A percentile compares a stretch with the other conserved stretches of the same genome.
phyloP scores from a whole-genome alignment of 345 rosid genomes.

The Ceriops tagal region DNA sequence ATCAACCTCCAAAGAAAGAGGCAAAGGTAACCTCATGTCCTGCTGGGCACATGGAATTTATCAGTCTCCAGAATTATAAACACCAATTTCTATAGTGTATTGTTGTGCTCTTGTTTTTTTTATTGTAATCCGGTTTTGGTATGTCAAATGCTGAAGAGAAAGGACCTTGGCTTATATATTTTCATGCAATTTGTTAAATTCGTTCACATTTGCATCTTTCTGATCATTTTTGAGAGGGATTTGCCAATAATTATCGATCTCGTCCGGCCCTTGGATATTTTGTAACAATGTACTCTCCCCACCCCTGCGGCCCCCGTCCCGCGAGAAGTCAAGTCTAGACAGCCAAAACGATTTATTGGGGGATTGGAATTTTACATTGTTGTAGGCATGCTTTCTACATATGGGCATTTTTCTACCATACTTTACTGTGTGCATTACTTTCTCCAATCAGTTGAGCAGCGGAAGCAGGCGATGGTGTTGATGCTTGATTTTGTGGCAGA shows the following conservation, averaged over 20 bases:
- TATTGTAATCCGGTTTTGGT: conserved; percentile 27
- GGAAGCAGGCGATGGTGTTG: no score
- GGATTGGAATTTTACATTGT: no score
- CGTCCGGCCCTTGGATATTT: neutral
- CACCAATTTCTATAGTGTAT: conserved; percentile 22
- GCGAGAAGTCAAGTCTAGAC: no score
- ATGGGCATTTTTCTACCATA: no score
- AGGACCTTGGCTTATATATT: conserved; percentile 5
- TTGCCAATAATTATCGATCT: conserved; percentile 12
- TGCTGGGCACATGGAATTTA: conserved; percentile 6
- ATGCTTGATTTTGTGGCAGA: no score
- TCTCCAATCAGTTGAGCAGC: no score
- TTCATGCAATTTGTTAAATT: conserved; percentile 23
- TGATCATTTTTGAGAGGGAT: conserved; percentile 11
- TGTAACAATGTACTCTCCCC: no score
- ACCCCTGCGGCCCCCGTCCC: no score
- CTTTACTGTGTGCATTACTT: no score
- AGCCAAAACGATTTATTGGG: no score
- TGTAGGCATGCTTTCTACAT: no score
- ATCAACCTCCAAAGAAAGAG: neutral
- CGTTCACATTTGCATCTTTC: conserved; percentile 23
- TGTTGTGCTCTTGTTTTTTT: conserved; percentile 19
- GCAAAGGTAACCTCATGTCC: conserved; percentile 1
- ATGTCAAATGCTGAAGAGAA: conserved; percentile 14
- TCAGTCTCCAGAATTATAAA: conserved; percentile 12